A percentile compares a stretch with the other conserved stretches of the same genome.
Evolutionary conservation across 441 rosid genomes (phyloP).

Genomic region (Populus hybrid): DNA sequence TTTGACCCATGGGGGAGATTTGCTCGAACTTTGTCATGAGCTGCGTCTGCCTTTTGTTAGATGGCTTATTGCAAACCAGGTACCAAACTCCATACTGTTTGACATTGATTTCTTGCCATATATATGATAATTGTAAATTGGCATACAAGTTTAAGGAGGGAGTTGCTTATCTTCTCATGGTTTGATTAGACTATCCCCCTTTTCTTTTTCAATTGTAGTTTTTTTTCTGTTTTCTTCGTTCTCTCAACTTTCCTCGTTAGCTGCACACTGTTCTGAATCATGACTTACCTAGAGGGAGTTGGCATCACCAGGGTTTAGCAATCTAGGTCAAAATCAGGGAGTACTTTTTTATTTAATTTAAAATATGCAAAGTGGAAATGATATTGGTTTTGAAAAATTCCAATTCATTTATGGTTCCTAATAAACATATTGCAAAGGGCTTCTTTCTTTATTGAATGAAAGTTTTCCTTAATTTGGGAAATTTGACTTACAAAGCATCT

Average conservation of each 20-base stretch:
- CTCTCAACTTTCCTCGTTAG: not conserved
- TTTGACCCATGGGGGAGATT: conserved; percentile 86
- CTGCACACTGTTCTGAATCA: not conserved
- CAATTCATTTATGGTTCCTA: not conserved
- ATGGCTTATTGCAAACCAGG: conserved; percentile 80
- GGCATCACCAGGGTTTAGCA: not conserved
- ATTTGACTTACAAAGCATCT: not conserved
- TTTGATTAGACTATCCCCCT: not conserved
- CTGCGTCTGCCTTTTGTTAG: conserved; percentile 78
- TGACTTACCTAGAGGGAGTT: not conserved
- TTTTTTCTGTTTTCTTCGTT: not conserved
- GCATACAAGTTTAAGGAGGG: not conserved
- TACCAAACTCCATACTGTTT: conserved; percentile 18
- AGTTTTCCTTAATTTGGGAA: not conserved
- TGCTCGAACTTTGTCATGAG: conserved; percentile 92
- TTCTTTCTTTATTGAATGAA: not conserved
- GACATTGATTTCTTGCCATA: not conserved
- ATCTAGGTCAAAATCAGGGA: not conserved
- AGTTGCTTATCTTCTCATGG: not conserved
- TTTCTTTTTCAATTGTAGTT: not conserved
- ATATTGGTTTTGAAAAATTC: not conserved
- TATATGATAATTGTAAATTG: not conserved
- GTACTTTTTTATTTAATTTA: not conserved
- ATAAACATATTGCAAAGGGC: not conserved
- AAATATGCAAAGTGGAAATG: not conserved